A percentile compares a stretch with the other conserved stretches of the same genome.
Evolutionary conservation across 78 protist species (phyloP).

Genomic region (slime mould (Dictyostelium discoideum)): dicty_2.7 NC_007090.3:2736501-2737000

Average conservation of each 20-base stretch:
- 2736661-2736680: conserved; percentile 89
- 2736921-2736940: conserved; percentile 69
- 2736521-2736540: conserved; percentile 77
- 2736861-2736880: conserved; percentile 78
- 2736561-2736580: conserved; percentile 82
- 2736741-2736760: neutral
- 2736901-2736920: conserved; percentile 57
- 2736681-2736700: conserved; percentile 85
- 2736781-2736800: neutral
- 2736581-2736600: conserved; percentile 94
- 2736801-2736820: neutral
- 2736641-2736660: conserved; percentile 74
- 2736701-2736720: conserved; percentile 89
- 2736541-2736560: conserved; percentile 81
- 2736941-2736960: conserved; percentile 82
- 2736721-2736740: neutral
- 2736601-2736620: conserved; percentile 84
- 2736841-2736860: conserved; percentile 77
- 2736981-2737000: conserved; percentile 90
- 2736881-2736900: conserved; percentile 83
- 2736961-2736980: conserved; percentile 92
- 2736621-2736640: conserved; percentile 87
- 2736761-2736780: too few relatives aligned
- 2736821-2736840: conserved; percentile 60
- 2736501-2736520: conserved; percentile 86